Base-by-base conservation (phyloP, 208 protist species). In the Porcisia hertigi region DNA sequence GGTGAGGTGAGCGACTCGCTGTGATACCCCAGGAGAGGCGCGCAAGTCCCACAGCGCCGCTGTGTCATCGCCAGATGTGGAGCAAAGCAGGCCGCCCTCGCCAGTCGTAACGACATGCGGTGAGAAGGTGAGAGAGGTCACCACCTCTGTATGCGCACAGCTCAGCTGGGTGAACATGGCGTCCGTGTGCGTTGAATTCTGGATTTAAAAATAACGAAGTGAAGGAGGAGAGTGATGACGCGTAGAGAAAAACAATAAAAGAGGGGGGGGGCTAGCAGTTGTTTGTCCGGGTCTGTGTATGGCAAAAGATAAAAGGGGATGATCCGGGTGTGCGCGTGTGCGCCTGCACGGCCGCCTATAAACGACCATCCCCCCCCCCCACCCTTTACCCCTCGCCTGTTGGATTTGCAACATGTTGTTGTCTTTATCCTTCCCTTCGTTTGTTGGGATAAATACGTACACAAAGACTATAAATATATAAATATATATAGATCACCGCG, bases 61-160 rank as follows among this genome's bases (percentile, higher is more conserved):
- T n/a, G 89, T 94, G 81, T 91, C 89, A 76, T 97, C 93, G n/a
- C 90, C 89, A 39, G 87, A 94, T 7, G 88, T 94, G 53, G 93
- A 97, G 79, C 86, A 92, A 25, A 97, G 86, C 20, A 82, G 73
- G 20, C 67, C 78, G 14, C 78, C 59, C 20, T 77, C 78, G 78
- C 59, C 25, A 69, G 58, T 63, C 34, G 71, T 6, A 12, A 53
- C 65, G 16, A 93, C 67, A 60, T 89, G 84, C 1, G 75, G 73
- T 5, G 88, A 93, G 67, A 97, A 95, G 67, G 75, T 63, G 7
- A 97, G 86, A 20, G 90, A 94, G 20, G 89, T 94, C 39, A 97
- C 84, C 58, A 89, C 88, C 82, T 94, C 88, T 39, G 79, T 76
- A 81, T 96, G 89, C 5, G 89, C 89, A n/a, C 75, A n/a, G 2